Conservation (phyloP, 441 rosid species). For the Gossypium davidsonii region DNA sequence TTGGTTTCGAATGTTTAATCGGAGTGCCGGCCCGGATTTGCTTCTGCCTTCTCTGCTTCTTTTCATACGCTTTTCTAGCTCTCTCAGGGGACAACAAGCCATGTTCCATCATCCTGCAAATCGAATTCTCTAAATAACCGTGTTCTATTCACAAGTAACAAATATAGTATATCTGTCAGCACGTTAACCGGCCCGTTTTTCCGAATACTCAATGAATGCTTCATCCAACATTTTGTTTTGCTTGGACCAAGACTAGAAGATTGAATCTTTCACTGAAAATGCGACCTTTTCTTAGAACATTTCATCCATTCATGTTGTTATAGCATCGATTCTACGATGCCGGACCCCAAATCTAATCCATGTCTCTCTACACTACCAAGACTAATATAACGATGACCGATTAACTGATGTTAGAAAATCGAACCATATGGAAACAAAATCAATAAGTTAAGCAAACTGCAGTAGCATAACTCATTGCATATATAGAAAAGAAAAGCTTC, state of each 20-base stretch:
- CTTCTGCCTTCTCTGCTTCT: slow-evolving; percentile 83
- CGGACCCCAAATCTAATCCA: not conserved
- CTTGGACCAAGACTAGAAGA: not conserved
- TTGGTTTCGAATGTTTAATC: slow-evolving; percentile 39
- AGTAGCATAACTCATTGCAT: not conserved
- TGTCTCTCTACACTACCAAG: not conserved
- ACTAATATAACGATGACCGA: not conserved
- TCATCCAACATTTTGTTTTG: slow-evolving; percentile 1
- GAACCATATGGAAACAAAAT: not conserved
- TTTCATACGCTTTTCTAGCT: slow-evolving; percentile 67
- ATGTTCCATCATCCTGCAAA: slow-evolving; percentile 90
- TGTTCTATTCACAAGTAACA: slow-evolving; percentile 2
- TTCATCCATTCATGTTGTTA: not conserved
- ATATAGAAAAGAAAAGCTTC: not conserved
- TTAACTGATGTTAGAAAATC: not conserved
- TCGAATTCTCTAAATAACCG: not conserved
- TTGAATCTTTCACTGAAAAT: not conserved
- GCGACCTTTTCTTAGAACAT: not conserved
- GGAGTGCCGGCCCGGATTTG: slow-evolving; percentile 63
- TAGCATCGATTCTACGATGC: not conserved
- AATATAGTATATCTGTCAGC: not conserved
- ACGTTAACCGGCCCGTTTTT: not conserved
- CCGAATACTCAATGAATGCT: not conserved
- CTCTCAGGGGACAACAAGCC: slow-evolving; percentile 73
- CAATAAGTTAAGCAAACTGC: not conserved